These are phyloP conservation scores for Crepidotus variabilis DNA, from an alignment of 768 basidiomycete species.

Conservation along the genomic window DNA sequence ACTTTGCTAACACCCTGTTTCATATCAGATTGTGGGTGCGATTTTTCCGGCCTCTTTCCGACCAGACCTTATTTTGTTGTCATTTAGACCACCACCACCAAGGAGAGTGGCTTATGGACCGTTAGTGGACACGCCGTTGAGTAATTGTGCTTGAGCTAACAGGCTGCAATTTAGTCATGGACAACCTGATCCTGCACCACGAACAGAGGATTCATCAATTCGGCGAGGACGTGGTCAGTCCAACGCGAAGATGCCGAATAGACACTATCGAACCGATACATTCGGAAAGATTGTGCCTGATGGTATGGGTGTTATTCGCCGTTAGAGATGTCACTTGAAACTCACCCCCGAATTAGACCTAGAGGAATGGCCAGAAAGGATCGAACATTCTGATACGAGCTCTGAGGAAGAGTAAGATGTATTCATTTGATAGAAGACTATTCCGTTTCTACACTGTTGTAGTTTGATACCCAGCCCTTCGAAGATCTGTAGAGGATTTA, in stretches of 20 bases:
- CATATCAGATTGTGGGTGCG: not conserved
- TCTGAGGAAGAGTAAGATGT: not conserved
- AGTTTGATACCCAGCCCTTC: not conserved
- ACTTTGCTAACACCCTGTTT: not conserved
- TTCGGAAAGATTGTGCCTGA: slow-evolving; percentile 10
- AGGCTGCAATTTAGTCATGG: not conserved
- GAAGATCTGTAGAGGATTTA: too few species aligned
- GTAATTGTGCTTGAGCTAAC: slow-evolving; percentile 1
- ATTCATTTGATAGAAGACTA: not conserved
- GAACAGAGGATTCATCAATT: not conserved
- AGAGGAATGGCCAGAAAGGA: not conserved
- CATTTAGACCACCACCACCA: not conserved
- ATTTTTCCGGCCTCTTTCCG: not conserved
- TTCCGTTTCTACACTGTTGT: not conserved
- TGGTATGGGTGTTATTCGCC: slow-evolving; percentile 1
- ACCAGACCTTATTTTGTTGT: not conserved
- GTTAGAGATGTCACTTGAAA: not conserved
- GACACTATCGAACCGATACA: slow-evolving; percentile 12
- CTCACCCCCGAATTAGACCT: not conserved
- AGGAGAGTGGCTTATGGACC: not conserved
- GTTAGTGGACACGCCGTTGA: not conserved
- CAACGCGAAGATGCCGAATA: slow-evolving; percentile 1
- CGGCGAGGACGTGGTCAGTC: not conserved
- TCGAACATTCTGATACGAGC: not conserved
- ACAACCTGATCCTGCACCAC: not conserved